Evolutionary conservation across 2,329 filamentous ascomycete genomes (phyloP).

Genomic region (Leptographium galeiforme): DNA sequence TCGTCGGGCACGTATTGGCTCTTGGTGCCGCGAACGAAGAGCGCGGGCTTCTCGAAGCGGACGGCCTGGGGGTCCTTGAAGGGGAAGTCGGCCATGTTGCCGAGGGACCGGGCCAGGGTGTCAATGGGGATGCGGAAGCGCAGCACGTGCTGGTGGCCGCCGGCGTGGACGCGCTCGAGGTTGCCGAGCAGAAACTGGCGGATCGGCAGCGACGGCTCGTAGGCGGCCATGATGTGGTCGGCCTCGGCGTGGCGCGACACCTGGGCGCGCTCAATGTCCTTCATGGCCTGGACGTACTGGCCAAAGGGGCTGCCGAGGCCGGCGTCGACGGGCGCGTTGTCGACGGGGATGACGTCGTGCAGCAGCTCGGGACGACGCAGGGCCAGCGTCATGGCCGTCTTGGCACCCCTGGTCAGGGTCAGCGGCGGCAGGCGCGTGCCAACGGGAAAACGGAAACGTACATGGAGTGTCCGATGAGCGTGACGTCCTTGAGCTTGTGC

Average conservation of each 20-base stretch:
- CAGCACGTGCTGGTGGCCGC: slow-evolving; percentile 25
- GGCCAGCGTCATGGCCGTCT: slow-evolving; percentile 79
- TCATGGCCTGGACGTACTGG: slow-evolving; percentile 75
- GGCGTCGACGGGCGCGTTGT: slow-evolving; percentile 83
- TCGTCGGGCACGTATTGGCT: slow-evolving; percentile 75
- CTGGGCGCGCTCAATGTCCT: slow-evolving; percentile 55
- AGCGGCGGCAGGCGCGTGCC: no score
- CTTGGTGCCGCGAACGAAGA: slow-evolving; percentile 67
- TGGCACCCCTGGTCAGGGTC: slow-evolving; percentile 60
- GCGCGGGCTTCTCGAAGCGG: slow-evolving; percentile 61
- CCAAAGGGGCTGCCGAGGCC: slow-evolving; percentile 61
- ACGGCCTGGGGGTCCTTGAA: slow-evolving; percentile 57
- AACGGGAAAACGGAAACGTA: slow-evolving; percentile 19
- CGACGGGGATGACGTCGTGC: slow-evolving; percentile 64
- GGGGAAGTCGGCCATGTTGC: slow-evolving; percentile 78
- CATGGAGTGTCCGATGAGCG: slow-evolving; percentile 91
- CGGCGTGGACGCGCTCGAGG: slow-evolving; percentile 41
- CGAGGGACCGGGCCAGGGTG: slow-evolving; percentile 52
- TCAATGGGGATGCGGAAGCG: slow-evolving; percentile 71
- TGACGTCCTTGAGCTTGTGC: slow-evolving; percentile 55
- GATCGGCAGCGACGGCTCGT: slow-evolving; percentile 62
- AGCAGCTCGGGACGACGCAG: slow-evolving; percentile 56
- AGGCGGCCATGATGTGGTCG: slow-evolving; percentile 61
- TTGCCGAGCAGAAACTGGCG: slow-evolving; percentile 90
- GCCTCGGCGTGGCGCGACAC: slow-evolving; percentile 63